Conservation (phyloP, 345 rosid species). For the Populus alba region DNA sequence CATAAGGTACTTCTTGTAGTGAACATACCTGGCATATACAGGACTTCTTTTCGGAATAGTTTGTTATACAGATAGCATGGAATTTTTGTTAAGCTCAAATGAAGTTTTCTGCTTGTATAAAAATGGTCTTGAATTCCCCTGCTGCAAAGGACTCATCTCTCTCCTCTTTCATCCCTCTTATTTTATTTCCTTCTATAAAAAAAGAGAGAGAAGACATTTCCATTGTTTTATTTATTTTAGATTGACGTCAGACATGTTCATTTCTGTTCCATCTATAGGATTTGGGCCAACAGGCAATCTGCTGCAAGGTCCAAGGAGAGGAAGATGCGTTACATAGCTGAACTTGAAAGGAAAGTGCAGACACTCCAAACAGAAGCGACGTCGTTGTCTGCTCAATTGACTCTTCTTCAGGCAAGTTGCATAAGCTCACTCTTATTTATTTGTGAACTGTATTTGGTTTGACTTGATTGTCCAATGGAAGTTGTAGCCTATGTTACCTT, state of each 20-base stretch:
- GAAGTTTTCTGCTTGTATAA: neutral
- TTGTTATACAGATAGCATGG: neutral
- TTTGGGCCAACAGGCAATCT: slow-evolving; percentile 97
- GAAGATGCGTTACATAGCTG: slow-evolving; percentile 89
- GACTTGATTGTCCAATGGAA: neutral
- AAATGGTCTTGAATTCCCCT: neutral
- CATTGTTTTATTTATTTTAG: neutral
- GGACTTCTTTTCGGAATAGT: neutral
- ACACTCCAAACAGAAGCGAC: slow-evolving; percentile 90
- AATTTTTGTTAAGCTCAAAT: neutral
- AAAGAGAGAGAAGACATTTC: neutral
- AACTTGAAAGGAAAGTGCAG: slow-evolving; percentile 89
- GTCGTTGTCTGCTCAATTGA: slow-evolving; percentile 80
- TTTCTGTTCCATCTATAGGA: slow-evolving; percentile 41
- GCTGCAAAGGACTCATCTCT: neutral
- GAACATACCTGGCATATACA: neutral
- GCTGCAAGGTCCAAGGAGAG: slow-evolving; percentile 97
- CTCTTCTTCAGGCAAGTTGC: slow-evolving; percentile 71
- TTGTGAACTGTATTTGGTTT: neutral
- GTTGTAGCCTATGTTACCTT: neutral
- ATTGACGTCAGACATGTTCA: neutral
- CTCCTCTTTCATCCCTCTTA: neutral
- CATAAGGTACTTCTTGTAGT: neutral
- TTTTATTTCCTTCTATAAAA: neutral
- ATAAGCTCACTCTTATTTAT: slow-evolving; percentile 3